Base-by-base conservation (phyloP, 1,139 yeast species). In the Taphrina deformans region DNA sequence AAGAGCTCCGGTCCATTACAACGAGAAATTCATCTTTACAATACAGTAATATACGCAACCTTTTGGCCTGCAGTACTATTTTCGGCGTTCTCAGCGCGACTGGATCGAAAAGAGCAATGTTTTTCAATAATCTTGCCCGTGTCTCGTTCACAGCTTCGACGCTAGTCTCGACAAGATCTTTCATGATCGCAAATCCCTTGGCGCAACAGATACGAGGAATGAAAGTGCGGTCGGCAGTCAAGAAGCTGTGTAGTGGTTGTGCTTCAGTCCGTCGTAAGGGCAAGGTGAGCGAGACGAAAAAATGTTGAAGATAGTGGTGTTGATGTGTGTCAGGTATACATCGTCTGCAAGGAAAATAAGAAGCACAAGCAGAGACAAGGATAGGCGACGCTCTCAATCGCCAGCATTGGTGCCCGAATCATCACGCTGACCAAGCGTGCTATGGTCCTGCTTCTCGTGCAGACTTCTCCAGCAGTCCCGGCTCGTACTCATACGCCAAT, bases 281-380 rank as follows among this genome's bases (percentile, higher is more conserved):
- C 12, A 59, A 50, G 35, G 63, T 53, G 23, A 21, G 45, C n/a
- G 7, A 40, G n/a, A n/a, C n/a, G 38, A n/a, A n/a, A 40, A 26
- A 50, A 31, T 2, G 2, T 4, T 31, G 14, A 4, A 31, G 35
- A 2, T 2, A 40, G n/a, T n/a, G 18, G 18, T 40, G 5, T 40
- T 18, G 45, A n/a, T 33, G n/a, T 35, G 33, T 23, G n/a, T 9
- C 27, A 53, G 58, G 48, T 59, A 4, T 59, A 59, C 29, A 59
- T 59, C 40, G 41, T 59, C 41, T 59, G 63, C 51, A 59, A 59
- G 56, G 63, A 59, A 33, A 59, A 59, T 33, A 59, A 59, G 23
- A 59, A 59, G 40, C 63, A 59, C 50, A 59, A 59, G 56, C 63
- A 59, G 35, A 44, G 63, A 16, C 63, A 59, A 29, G 63, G 63